Conservation (phyloP, 1,139 yeast genomes). For the Yamadazyma blattariae region DNA sequence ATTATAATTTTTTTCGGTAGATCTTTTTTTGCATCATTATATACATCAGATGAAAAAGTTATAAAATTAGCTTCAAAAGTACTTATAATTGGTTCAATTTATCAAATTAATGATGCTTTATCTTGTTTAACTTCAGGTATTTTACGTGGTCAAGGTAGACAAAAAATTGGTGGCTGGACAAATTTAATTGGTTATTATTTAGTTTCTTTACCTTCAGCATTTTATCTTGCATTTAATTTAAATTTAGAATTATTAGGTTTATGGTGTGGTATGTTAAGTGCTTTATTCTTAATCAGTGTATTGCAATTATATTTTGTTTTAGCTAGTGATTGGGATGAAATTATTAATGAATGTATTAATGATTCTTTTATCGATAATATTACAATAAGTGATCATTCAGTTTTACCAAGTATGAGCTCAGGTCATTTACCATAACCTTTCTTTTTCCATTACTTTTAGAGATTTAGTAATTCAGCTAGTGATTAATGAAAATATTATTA, state of each 20-base stretch:
- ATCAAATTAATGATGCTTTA: slow-evolving; percentile 57
- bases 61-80: slow-evolving; percentile 49
- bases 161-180: slow-evolving; percentile 56
- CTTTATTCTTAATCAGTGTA: slow-evolving; percentile 45
- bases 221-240: slow-evolving; percentile 48
- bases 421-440: slow-evolving; percentile 12
- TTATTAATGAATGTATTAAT: slow-evolving; percentile 42
- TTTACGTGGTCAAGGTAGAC: slow-evolving; percentile 67
- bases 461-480: too few species aligned
- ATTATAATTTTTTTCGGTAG: slow-evolving; percentile 36
- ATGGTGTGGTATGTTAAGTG: slow-evolving; percentile 63
- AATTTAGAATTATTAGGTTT: slow-evolving; percentile 49
- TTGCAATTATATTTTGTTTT: slow-evolving; percentile 46
- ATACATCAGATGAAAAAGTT: slow-evolving; percentile 51
- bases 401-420: slow-evolving; percentile 34
- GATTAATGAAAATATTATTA: too few species aligned
- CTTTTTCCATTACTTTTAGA: too few species aligned
- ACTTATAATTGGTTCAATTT: slow-evolving; percentile 53
- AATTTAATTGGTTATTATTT: slow-evolving; percentile 56
- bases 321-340: slow-evolving; percentile 55
- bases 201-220: slow-evolving; percentile 59
- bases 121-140: slow-evolving; percentile 58
- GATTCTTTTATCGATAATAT: slow-evolving; percentile 40
- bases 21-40: slow-evolving; percentile 41
- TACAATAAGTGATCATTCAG: slow-evolving; percentile 29